These are phyloP conservation scores for Penicillium freii DNA, from an alignment of 2,329 filamentous ascomycete genomes.

Conservation along the genomic window DNA sequence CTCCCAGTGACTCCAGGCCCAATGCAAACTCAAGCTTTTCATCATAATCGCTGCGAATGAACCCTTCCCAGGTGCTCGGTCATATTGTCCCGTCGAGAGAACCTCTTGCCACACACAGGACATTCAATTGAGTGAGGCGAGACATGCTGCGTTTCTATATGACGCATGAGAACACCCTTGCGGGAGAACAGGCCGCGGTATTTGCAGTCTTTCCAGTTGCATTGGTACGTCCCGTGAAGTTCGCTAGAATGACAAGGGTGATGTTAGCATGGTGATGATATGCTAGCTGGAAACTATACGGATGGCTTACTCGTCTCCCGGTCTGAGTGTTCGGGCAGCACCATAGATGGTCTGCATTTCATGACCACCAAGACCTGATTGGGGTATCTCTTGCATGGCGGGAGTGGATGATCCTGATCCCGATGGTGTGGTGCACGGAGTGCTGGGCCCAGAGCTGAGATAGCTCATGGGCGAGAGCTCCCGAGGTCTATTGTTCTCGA, in stretches of 20 bases:
- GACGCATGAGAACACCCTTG: neutral
- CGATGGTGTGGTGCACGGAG: neutral
- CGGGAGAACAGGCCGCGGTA: neutral
- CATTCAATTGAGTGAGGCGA: neutral
- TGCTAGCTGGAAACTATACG: neutral
- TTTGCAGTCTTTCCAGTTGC: neutral
- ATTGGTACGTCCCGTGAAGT: neutral
- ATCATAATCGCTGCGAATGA: neutral
- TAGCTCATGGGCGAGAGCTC: neutral
- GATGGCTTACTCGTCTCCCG: neutral
- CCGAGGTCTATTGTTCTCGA: neutral
- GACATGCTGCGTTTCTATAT: conserved; percentile 3
- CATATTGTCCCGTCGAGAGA: neutral
- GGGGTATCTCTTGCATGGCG: neutral
- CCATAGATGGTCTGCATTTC: neutral
- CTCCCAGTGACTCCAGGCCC: neutral
- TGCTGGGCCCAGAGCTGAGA: neutral
- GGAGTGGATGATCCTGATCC: neutral
- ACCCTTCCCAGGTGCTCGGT: neutral
- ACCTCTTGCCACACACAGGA: neutral
- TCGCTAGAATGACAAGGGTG: neutral
- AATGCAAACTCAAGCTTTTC: neutral
- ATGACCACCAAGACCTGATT: neutral
- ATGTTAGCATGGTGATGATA: neutral
- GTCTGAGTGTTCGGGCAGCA: neutral